Base-by-base conservation (phyloP, 352 stramenopile genomes). In the Globisporangium alternatum region DNA sequence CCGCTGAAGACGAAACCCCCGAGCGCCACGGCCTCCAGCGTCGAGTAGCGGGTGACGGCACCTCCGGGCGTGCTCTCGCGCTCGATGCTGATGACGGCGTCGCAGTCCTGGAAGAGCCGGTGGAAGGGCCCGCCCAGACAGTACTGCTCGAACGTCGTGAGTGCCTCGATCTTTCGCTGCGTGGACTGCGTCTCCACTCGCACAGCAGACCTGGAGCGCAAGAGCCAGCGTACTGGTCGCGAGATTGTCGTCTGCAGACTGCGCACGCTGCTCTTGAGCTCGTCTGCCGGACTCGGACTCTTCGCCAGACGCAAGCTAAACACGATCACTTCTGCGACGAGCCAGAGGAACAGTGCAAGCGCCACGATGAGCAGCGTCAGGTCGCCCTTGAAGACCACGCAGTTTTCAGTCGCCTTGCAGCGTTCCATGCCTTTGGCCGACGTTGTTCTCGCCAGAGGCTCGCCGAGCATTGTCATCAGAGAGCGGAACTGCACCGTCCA, bases 1-100 rank as follows among this genome's bases (percentile, higher is more conserved):
- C 71, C 71, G 13, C 62, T 61, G 44, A 71, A 78, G 30, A 78
- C 57, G 43, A 74, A 78, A 6, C 71, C 71, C 35, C 62, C 70
- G 19, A 76, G 54, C 12, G 69, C 62, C 51, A 73, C 69, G 1
- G 69, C 49, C 69, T 67, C 74, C n/a, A 70, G 62, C 30, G 6
- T 51, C 44, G 44, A 51, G 13, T 51, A 51, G 44, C 44, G 44
- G 10, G 44, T 51, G 7, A 41, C 35, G 44, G 44, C 22, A n/a
- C 6, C 44, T 51, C 44, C n/a, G 44, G 44, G 5, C 6, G 3
- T 10, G 44, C 10, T 15, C n/a, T 6, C n/a, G 44, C 9, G 7
- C 44, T 28, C n/a, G 44, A 51, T 25, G n/a, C 19, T n/a, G 44
- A 6, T 51, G 44, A 51, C 28, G n/a, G 44, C 19, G 15, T 51